phyloP scores from a whole-genome alignment of 1,284 basidiomycete genomes.

The Meripilus lineatus region DNA sequence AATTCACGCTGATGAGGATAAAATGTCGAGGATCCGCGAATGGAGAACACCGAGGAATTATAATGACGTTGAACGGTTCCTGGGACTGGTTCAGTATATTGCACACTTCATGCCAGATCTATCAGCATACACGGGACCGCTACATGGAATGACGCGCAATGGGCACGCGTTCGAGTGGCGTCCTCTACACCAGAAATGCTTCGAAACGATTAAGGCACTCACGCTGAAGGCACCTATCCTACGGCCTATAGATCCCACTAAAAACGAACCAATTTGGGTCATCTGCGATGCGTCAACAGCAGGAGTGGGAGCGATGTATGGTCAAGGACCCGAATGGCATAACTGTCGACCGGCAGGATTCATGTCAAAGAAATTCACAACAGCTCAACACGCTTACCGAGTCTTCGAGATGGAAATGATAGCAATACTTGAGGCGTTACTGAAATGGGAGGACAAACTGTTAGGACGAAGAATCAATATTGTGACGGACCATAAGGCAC shows the following conservation, averaged over 20 bases:
- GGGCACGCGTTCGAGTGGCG: conserved; percentile 16
- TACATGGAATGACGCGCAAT: conserved; percentile 21
- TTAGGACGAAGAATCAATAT: no score
- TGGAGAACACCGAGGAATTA: conserved; percentile 22
- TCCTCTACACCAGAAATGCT: conserved; percentile 28
- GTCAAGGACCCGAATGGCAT: no score
- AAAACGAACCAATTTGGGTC: no score
- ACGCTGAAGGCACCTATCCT: no score
- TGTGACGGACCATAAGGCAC: no score
- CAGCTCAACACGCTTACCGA: conserved; percentile 31
- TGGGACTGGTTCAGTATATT: conserved; percentile 37
- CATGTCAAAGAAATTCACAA: conserved; percentile 32
- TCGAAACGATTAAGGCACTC: conserved; percentile 3
- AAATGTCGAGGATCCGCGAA: conserved; percentile 3
- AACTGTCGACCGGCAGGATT: conserved; percentile 30
- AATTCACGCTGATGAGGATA: no score
- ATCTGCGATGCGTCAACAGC: not conserved
- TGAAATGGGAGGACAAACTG: no score
- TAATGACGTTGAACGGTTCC: conserved; percentile 33
- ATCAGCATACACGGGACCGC: conserved; percentile 22
- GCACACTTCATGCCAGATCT: conserved; percentile 34
- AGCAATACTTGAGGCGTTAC: no score
- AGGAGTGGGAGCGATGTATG: conserved; percentile 2
- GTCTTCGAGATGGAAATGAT: conserved; percentile 29
- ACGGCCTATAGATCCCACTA: not conserved